Base-by-base conservation (phyloP, 2,329 filamentous ascomycete species). In the Rugonectria rugulosa region DNA sequence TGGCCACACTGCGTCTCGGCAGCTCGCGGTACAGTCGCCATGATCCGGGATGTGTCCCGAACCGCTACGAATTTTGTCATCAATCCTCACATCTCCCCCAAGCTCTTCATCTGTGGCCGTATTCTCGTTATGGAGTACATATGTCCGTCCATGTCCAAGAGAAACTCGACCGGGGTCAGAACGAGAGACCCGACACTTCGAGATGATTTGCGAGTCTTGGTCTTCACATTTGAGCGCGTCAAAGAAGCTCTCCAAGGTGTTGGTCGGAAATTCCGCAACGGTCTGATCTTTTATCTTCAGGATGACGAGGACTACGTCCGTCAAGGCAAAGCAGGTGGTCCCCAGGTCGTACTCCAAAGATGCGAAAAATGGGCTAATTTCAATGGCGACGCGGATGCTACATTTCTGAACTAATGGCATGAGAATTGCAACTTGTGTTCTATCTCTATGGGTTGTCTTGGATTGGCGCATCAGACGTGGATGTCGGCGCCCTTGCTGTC, bases 1-100 rank as follows among this genome's bases (percentile, higher is more conserved):
- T 68, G 66, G 66, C 62, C 65, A 4, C 62, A 63, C 11, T 67
- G 65, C 31, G 55, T 68, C 12, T 56, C 56, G 9, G 53, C 64
- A 2, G 65, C 62, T 15, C 64, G 64, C 5, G 45, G 41, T 12
- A 50, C 50, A 2, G 59, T 61, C 3, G 31, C 60, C 6, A 38
- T 60, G 15, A 56, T 68, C 10, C 61, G 62, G 10, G 62, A 67
- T 14, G 60, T 59, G 17, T 49, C 51, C 9, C 52, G 62, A 3
- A 45, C 56, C 14, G 55, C 59, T 3, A 47, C 52, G 2, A 48
- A 59, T 5, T 51, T 57, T 19, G 31, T 63, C 21, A 29, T 53
- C n/a, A 65, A 67, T 21, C 54, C 61, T 4, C 62, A 67, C n/a
- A 42, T 62, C 3, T 47, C 56, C 6, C 42, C 55, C 9, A 53